Base-by-base conservation (phyloP, 2,329 filamentous ascomycete genomes). In the Calonectria naviculata region DNA sequence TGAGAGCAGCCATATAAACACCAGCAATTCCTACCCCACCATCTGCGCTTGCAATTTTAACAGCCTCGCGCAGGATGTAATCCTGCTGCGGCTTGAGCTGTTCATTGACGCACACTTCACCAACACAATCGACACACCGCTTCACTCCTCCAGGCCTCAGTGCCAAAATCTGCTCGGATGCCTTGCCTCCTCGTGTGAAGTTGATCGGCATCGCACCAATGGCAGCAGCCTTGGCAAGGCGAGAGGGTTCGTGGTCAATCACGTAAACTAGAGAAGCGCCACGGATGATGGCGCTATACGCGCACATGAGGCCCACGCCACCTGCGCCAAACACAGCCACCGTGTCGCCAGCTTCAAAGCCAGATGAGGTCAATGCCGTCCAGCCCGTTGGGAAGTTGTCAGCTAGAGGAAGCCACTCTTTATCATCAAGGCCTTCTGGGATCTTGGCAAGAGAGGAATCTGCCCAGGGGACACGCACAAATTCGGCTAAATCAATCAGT, bases 151-250 rank as follows among this genome's bases (percentile, higher is more conserved):
- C 28, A 0, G 73, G 73, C 2, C 62, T 44, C 0, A 73, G 24
- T 0, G 65, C 70, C 9, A 75, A 62, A 8, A 75, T 73, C 46
- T 75, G 72, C 0, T 73, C 73, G 1, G 72, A 74, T 2, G 73
- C 73, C 5, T 64, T 49, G 17, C 61, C 44, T 1, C 61, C 61
- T 10, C 61, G 61, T 1, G 70, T 73, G 4, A 73, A 75, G 15
- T 73, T 69, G 9, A 75, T 75, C 4, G 73, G 70, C 7, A 73
- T 67, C 0, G 73, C 73, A 13, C 73, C 70, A 1, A 75, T 75
- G 0, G 62, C 68, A 2, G 65, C 36, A 0, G 73, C 73, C 4
- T 71, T 62, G 8, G 54, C 73, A 0, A 75, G 60, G 0, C 73
- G 71, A 0, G 70, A 52, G 3, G 54, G 38, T 4, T 71, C 41